Base-by-base conservation (phyloP, 2,329 filamentous ascomycete species). In the Paramyrothecium roridum region DNA sequence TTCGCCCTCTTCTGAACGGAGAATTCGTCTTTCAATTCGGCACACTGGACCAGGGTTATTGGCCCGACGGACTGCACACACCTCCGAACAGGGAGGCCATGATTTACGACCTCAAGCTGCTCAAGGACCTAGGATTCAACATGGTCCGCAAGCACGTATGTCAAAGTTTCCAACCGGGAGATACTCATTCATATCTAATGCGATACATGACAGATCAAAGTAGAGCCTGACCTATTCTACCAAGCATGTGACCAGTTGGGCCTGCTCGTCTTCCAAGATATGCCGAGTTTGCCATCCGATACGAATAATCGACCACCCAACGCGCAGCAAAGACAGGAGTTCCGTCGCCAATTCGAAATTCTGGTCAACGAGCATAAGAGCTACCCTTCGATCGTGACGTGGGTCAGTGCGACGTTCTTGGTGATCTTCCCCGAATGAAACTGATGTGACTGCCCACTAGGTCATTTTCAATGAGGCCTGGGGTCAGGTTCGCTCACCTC, bases 401-500 rank as follows among this genome's bases (percentile, higher is more conserved):
- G 86, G 84, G 81, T 82, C 66, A 61, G 73, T 61, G 11, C 8
- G 47, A 4, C 26, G 26, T 30, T 10, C 10, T 30, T 30, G 10
- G 10, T 16, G 10, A 12, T 12, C 2, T n/a, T 12, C 30, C n/a
- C 34, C 4, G 6, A 45, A 20, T 8, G 16, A 13, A 17, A 13
- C 37, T 43, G n/a, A 43, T 13, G 16, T 43, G 6, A 8, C n/a
- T 43, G 12, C 12, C 37, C 16, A 19, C 37, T 54, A 79, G 81
- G 73, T 87, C 17, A 84, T 90, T 61, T 90, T 89, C 69, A 89
- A 90, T 64, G 87, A 90, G 66, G 86, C 85, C 47, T 90, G 87
- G 87, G 86, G 84, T 2, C 87, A 90, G 63, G 70, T 81, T 2
- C 75, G 65, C 2, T 62, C 74, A 0, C 67, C 69, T 0, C 75